Evolutionary conservation across 208 protist genomes (phyloP).

Genomic region (Leishmania gerbilli): DNA sequence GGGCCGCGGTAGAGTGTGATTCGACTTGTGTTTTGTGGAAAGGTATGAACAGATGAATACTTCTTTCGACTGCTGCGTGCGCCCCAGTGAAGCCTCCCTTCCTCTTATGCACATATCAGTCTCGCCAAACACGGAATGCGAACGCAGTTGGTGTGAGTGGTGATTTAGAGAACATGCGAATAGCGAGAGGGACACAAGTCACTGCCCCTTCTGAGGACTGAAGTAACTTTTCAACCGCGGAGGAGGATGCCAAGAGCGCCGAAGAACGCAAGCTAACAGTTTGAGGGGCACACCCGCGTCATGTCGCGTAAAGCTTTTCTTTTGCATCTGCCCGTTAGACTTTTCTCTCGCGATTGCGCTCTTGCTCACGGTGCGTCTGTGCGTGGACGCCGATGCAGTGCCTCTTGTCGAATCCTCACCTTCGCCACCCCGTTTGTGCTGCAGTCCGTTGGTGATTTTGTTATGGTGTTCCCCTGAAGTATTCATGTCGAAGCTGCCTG

Average conservation of each 20-base stretch:
- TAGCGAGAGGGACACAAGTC: background rate
- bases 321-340: background rate
- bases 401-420: background rate
- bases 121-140: background rate
- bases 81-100: background rate
- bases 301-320: background rate
- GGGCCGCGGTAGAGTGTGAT: background rate
- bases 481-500: background rate
- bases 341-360: background rate
- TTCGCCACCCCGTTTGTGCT: too few relatives aligned
- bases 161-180: background rate
- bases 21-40: background rate
- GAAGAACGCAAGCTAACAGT: background rate
- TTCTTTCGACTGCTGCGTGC: background rate
- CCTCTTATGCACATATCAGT: background rate
- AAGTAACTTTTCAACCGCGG: background rate
- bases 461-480: background rate
- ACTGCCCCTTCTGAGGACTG: background rate
- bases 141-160: background rate
- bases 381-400: background rate
- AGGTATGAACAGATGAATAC: background rate
- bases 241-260: background rate
- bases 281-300: background rate
- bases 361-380: background rate
- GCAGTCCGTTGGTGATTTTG: too few relatives aligned